A percentile compares a stretch with the other conserved stretches of the same genome.
Evolutionary conservation across 108 stramenopile species (phyloP).

Genomic region (Conticribra weissflogii): DNA sequence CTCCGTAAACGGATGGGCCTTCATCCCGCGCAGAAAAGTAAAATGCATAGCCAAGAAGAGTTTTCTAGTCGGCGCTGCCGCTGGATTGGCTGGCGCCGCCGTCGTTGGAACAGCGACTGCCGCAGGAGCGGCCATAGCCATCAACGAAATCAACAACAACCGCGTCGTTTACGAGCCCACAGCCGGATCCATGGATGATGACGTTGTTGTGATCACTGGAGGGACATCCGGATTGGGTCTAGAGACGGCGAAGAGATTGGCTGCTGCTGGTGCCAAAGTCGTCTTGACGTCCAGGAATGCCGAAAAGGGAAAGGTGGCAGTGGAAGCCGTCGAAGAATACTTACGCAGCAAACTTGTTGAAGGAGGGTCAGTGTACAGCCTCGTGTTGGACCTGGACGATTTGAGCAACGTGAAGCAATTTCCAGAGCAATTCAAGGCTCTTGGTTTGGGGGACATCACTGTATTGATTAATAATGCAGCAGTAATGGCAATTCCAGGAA

Average conservation of each 20-base stretch:
- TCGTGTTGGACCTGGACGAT: slow-evolving; percentile 67
- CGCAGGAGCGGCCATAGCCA: slow-evolving; percentile 7
- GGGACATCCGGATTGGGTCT: slow-evolving; percentile 79
- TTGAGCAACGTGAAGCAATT: slow-evolving; percentile 65
- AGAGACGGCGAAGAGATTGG: slow-evolving; percentile 80
- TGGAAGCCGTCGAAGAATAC: slow-evolving; percentile 59
- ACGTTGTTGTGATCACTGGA: slow-evolving; percentile 81
- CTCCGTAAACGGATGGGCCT: not conserved
- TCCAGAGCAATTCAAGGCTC: slow-evolving; percentile 46
- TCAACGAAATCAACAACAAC: slow-evolving; percentile 23
- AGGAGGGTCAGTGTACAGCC: slow-evolving; percentile 44
- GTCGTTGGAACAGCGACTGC: slow-evolving; percentile 11
- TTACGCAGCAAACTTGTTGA: slow-evolving; percentile 34
- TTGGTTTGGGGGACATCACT: slow-evolving; percentile 51
- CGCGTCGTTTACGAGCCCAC: slow-evolving; percentile 20
- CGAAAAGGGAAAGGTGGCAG: slow-evolving; percentile 60
- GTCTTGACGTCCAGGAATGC: slow-evolving; percentile 65
- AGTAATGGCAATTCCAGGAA: slow-evolving; percentile 85
- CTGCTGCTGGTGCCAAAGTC: slow-evolving; percentile 78
- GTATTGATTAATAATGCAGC: slow-evolving; percentile 91
- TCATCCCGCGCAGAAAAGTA: not conserved
- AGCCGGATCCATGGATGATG: slow-evolving; percentile 47
- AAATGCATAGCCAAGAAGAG: not conserved
- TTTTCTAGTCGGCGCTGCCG: not conserved
- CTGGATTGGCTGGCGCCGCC: slow-evolving; percentile 9